phyloP scores from a whole-genome alignment of 2,329 filamentous ascomycete species.

The Penicillium italicum region DNA sequence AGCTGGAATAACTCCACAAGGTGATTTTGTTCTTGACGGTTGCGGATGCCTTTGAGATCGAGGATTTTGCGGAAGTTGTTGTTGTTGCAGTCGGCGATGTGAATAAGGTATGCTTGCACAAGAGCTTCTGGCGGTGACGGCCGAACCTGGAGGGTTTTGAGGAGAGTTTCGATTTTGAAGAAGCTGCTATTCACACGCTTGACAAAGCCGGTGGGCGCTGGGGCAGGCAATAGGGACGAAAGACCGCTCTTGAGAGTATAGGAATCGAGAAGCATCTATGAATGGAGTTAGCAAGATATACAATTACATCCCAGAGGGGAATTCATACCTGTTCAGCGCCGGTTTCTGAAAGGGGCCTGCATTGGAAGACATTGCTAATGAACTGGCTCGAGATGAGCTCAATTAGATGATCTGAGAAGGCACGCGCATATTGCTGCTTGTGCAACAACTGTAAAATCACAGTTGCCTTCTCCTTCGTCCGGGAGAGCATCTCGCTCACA shows the following conservation, averaged over 20 bases:
- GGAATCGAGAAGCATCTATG: conserved; percentile 88
- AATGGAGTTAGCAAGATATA: background rate
- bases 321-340: conserved; percentile 77
- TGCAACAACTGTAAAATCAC: conserved; percentile 74
- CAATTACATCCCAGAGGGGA: background rate
- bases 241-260: conserved; percentile 60
- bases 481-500: conserved; percentile 73
- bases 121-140: conserved; percentile 87
- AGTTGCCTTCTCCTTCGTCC: conserved; percentile 66
- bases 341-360: conserved; percentile 85
- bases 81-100: conserved; percentile 90
- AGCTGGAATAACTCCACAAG: conserved; percentile 89
- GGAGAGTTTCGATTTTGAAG: conserved; percentile 80
- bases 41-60: conserved; percentile 85
- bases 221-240: conserved; percentile 53
- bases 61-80: conserved; percentile 94
- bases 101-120: conserved; percentile 95
- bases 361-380: conserved; percentile 79
- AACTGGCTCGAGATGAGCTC: conserved; percentile 79
- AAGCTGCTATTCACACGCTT: conserved; percentile 84
- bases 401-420: conserved; percentile 94
- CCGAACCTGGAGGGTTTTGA: conserved; percentile 95
- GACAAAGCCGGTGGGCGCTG: conserved; percentile 63
- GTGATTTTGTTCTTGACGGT: conserved; percentile 73
- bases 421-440: conserved; percentile 90